Base-by-base conservation (phyloP, 73 alveolate genomes). In the Effrenium voratum region DNA sequence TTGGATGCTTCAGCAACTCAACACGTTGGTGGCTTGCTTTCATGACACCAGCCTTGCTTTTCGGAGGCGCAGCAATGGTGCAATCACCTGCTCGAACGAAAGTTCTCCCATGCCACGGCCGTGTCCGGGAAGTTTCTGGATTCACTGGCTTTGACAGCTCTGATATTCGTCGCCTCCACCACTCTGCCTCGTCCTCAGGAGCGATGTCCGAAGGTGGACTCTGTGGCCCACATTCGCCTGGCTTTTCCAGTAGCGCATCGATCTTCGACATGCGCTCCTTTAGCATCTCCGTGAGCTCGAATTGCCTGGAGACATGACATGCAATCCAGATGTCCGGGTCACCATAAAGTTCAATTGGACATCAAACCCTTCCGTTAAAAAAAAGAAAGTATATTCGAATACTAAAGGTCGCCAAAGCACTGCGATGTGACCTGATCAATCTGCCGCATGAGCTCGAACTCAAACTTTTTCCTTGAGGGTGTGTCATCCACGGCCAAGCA, bases 121-220 rank as follows among this genome's bases (percentile, higher is more conserved):
- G 38, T 30, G 6, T 72, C 15, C 28, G n/a, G 49, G 49, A 28
- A 72, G 49, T 36, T 38, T 72, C 82, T 60, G 75, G 82, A 5
- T 70, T 6, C 26, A 32, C 26, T 15, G 87, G 60, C 32, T 73
- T 73, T 16, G 83, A 73, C 32, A 73, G 32, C 47, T 73, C 83
- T 73, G 83, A 73, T 19, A 73, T 73, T 73, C 83, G 45, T 32
- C 41, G 87, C 36, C 87, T 76, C 60, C 60, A 76, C 87, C 87
- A 43, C 60, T 43, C 87, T 19, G 60, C 87, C 41, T 76, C 87
- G 5, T 76, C 87, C 28, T 76, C 59, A 55, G 41, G 30, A 15
- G 60, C 57, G 8, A 76, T 76, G 28, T 76, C 40, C 8, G 87
- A 40, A 76, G 87, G 87, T 19, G 59, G 87, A 26, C 87, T 36